phyloP scores from a whole-genome alignment of 2,329 filamentous ascomycete genomes.

The Diplodia sapinea region DNA sequence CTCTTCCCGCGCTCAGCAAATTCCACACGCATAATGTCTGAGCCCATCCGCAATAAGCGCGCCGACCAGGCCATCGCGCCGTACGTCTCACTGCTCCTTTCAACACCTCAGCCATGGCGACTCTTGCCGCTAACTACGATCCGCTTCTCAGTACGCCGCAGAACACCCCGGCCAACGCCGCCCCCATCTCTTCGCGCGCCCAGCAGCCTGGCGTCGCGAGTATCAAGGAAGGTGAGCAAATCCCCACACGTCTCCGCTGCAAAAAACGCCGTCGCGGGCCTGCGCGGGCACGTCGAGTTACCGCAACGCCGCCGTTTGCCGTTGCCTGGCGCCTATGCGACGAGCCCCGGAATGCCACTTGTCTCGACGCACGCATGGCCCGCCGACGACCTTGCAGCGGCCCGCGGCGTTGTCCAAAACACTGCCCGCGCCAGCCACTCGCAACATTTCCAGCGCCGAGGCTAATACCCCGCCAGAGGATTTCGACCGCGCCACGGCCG shows the following conservation, averaged over 20 bases:
- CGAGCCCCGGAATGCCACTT: constrained; percentile 12
- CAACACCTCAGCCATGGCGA: constrained; percentile 21
- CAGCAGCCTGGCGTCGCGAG: constrained; percentile 92
- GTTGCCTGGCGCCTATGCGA: constrained; percentile 11
- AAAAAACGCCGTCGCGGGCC: constrained; percentile 31
- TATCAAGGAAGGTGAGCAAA: constrained; percentile 89
- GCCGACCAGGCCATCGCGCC: constrained; percentile 66
- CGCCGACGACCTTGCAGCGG: constrained; percentile 2
- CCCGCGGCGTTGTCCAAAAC: not conserved
- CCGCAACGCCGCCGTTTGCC: constrained; percentile 13
- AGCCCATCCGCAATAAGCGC: constrained; percentile 72
- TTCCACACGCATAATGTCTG: constrained; percentile 61
- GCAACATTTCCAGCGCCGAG: constrained; percentile 40
- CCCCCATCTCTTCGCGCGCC: constrained; percentile 95
- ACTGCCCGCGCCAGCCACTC: constrained; percentile 13
- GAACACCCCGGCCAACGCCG: constrained; percentile 94
- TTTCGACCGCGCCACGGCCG: constrained; percentile 82
- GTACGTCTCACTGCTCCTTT: constrained; percentile 55
- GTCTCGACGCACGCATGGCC: constrained; percentile 24
- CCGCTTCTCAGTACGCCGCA: constrained; percentile 79
- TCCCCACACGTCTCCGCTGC: not conserved
- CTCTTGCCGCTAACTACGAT: constrained; percentile 32
- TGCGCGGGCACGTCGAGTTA: not conserved
- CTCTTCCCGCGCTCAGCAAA: constrained; percentile 38
- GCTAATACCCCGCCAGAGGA: constrained; percentile 70